A percentile compares a stretch with the other conserved stretches of the same genome.
Conservation (phyloP, 352 stramenopile genomes). For the Globisporangium abappressorium region DNA sequence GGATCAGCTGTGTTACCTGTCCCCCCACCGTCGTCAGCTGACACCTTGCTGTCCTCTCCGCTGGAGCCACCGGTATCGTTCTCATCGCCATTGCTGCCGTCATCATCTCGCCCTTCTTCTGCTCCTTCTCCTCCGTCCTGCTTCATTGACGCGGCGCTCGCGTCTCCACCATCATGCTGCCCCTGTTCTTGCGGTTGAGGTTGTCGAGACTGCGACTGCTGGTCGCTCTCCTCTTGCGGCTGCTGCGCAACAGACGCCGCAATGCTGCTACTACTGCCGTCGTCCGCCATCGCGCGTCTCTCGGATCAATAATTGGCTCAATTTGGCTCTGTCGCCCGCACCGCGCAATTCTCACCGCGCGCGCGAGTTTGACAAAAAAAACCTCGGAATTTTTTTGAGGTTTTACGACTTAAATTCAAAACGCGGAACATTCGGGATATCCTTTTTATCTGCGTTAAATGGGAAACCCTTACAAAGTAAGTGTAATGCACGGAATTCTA, state of each 20-base stretch:
- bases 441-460: no score
- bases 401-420: no score
- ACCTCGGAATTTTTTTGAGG: no score
- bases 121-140: not conserved
- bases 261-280: not conserved
- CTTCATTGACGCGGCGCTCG: not conserved
- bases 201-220: not conserved
- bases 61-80: not conserved
- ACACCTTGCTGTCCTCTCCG: not conserved
- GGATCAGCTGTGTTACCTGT: not conserved
- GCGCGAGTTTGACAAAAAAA: no score
- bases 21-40: not conserved
- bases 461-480: no score
- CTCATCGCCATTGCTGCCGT: not conserved
- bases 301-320: not conserved
- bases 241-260: not conserved
- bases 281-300: constrained; percentile 5
- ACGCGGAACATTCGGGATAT: no score
- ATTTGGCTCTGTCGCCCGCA: not conserved
- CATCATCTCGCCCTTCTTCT: not conserved
- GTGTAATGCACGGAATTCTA: no score
- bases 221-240: not conserved
- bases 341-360: no score
- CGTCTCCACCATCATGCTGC: not conserved
- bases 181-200: not conserved